These are phyloP conservation scores for Trichosporon faecale DNA, from an alignment of 1,284 basidiomycete genomes.

Conservation along the genomic window DNA sequence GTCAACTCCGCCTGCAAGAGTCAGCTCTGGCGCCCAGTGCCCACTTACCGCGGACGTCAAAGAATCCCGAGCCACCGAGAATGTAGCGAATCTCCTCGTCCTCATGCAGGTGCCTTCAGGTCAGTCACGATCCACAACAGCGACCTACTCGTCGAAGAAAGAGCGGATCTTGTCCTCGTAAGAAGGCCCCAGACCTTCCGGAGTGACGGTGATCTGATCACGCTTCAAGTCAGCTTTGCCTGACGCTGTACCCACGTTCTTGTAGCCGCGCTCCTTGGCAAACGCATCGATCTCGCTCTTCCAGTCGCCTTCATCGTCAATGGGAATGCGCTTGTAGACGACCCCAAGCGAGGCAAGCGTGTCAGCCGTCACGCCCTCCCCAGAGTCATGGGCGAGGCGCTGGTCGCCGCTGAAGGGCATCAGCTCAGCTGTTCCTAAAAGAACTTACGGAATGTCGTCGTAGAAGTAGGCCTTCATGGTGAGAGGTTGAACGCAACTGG, in stretches of 20 bases:
- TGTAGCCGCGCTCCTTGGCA: slow-evolving; percentile 66
- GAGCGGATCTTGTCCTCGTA: slow-evolving; percentile 74
- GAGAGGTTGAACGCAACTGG: background rate
- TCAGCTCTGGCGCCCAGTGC: background rate
- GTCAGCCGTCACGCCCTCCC: slow-evolving; percentile 56
- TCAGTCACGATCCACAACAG: background rate
- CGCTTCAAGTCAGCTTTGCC: slow-evolving; percentile 38
- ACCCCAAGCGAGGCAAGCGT: slow-evolving; percentile 62
- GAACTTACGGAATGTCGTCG: slow-evolving; percentile 60
- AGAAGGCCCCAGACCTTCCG: slow-evolving; percentile 67
- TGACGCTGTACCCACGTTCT: slow-evolving; percentile 55
- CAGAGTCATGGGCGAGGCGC: slow-evolving; percentile 69
- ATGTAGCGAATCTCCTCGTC: slow-evolving; percentile 89
- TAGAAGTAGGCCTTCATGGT: slow-evolving; percentile 76
- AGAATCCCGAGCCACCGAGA: slow-evolving; percentile 74
- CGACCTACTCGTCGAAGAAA: slow-evolving; percentile 73
- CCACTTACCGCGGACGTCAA: slow-evolving; percentile 69
- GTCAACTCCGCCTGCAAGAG: slow-evolving; percentile 19
- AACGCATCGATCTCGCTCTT: slow-evolving; percentile 59
- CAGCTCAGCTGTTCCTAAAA: background rate
- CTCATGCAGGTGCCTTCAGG: slow-evolving; percentile 73
- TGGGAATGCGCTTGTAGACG: slow-evolving; percentile 61
- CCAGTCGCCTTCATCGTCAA: slow-evolving; percentile 57
- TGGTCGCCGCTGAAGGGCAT: slow-evolving; percentile 61
- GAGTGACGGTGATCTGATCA: slow-evolving; percentile 70